These are phyloP conservation scores for Sordaria brevicollis DNA, from an alignment of 495 filamentous ascomycete species.

Conservation along the genomic window DNA sequence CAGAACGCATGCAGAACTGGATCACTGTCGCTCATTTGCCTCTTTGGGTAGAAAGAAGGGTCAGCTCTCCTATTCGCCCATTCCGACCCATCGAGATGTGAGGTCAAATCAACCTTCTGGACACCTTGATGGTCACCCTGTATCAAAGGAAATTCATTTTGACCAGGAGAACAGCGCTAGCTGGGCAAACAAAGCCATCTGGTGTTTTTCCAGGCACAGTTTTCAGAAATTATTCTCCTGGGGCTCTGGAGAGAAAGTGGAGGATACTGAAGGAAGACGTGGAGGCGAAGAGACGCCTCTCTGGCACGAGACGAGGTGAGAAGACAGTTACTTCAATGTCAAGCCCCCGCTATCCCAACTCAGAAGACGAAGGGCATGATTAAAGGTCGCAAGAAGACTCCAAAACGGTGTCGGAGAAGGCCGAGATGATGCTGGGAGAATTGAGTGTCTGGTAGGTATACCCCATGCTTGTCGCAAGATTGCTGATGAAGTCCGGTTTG, in stretches of 20 bases:
- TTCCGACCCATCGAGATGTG: background rate
- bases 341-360: background rate
- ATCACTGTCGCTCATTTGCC: slow-evolving; percentile 9
- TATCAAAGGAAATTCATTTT: background rate
- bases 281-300: background rate
- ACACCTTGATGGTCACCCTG: background rate
- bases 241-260: background rate
- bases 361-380: background rate
- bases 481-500: background rate
- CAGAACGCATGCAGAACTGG: slow-evolving; percentile 7
- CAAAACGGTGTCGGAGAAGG: background rate
- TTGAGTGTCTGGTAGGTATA: background rate
- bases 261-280: background rate
- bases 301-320: background rate
- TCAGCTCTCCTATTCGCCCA: background rate
- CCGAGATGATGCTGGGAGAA: background rate
- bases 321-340: background rate
- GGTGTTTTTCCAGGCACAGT: background rate
- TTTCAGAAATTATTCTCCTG: background rate
- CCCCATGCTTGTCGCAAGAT: background rate
- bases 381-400: background rate
- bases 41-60: slow-evolving; percentile 1
- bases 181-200: background rate
- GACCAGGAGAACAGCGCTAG: background rate
- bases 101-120: background rate